A percentile compares a stretch with the other conserved stretches of the same genome.
phyloP scores from a whole-genome alignment of 2,329 filamentous ascomycete genomes.

The Lachnellula arida region DNA sequence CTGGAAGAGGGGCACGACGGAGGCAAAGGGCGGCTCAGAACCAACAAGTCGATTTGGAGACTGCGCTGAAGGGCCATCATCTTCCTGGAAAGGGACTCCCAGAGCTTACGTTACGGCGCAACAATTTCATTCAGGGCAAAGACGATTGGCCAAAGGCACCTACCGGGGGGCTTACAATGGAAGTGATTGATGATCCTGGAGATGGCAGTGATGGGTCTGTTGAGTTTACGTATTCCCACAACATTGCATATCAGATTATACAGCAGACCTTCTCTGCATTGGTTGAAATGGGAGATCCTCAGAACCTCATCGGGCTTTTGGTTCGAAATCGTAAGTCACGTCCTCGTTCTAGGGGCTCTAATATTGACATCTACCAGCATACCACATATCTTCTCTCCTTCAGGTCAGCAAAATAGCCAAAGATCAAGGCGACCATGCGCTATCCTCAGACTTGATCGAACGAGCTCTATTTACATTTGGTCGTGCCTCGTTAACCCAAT shows the following conservation, averaged over 20 bases:
- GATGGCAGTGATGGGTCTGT: conserved; percentile 49
- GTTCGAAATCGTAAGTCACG: conserved; percentile 52
- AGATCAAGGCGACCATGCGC: conserved; percentile 81
- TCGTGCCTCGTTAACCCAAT: conserved; percentile 79
- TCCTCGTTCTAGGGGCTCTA: background rate
- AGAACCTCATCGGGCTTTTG: conserved; percentile 73
- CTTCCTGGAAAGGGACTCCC: conserved; percentile 51
- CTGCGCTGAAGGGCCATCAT: conserved; percentile 37
- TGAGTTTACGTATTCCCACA: conserved; percentile 77
- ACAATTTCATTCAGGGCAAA: conserved; percentile 66
- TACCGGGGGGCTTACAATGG: conserved; percentile 81
- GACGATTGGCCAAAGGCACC: conserved; percentile 67
- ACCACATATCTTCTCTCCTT: conserved; percentile 89
- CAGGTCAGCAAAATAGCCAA: conserved; percentile 91
- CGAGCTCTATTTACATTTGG: conserved; percentile 90
- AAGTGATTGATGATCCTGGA: conserved; percentile 42
- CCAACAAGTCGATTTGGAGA: conserved; percentile 39
- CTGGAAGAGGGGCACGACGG: conserved; percentile 35
- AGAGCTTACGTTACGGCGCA: conserved; percentile 55
- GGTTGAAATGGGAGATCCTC: conserved; percentile 80
- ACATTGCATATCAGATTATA: conserved; percentile 64
- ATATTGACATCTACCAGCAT: conserved; percentile 48
- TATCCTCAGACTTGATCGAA: conserved; percentile 83
- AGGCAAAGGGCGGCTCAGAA: conserved; percentile 38
- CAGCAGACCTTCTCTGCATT: conserved; percentile 73